A percentile compares a stretch with the other conserved stretches of the same genome.
These are phyloP conservation scores for Oryza punctata DNA, from an alignment of 176 grass and related monocot genomes.

Conservation along the genomic window DNA sequence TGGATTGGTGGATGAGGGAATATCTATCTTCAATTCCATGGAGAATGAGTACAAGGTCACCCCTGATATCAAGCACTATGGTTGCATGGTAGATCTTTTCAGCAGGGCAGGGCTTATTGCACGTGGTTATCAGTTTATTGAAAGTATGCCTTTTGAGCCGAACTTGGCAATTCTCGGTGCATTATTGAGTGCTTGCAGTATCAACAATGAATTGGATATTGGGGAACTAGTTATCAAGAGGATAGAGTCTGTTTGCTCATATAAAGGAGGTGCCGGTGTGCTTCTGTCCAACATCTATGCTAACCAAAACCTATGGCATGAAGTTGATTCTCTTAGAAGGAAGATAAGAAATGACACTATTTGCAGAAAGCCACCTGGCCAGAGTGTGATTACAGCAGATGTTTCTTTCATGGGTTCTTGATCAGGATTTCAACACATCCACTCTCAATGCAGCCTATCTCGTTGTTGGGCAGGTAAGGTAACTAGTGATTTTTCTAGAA, in stretches of 20 bases:
- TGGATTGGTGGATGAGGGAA: constrained; percentile 70
- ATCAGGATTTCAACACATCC: neutral
- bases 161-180: constrained; percentile 59
- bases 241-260: constrained; percentile 55
- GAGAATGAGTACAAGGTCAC: constrained; percentile 41
- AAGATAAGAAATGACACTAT: constrained; percentile 34
- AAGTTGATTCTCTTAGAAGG: constrained; percentile 61
- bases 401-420: constrained; percentile 34
- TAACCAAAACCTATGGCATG: constrained; percentile 57
- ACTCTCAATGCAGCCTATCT: neutral
- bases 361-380: constrained; percentile 59
- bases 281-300: constrained; percentile 80
- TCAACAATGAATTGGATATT: constrained; percentile 55
- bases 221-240: constrained; percentile 60
- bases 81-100: constrained; percentile 75
- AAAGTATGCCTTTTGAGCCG: constrained; percentile 56
- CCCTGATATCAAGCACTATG: constrained; percentile 68
- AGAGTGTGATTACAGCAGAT: constrained; percentile 48
- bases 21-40: constrained; percentile 64
- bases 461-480: constrained; percentile 29
- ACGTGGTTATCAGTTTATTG: constrained; percentile 52
- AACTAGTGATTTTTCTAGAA: constrained; percentile 16
- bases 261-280: constrained; percentile 66
- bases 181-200: constrained; percentile 65
- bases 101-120: constrained; percentile 66